Conservation (phyloP, 768 basidiomycete genomes). For the Lanmaoa rubissima region DNA sequence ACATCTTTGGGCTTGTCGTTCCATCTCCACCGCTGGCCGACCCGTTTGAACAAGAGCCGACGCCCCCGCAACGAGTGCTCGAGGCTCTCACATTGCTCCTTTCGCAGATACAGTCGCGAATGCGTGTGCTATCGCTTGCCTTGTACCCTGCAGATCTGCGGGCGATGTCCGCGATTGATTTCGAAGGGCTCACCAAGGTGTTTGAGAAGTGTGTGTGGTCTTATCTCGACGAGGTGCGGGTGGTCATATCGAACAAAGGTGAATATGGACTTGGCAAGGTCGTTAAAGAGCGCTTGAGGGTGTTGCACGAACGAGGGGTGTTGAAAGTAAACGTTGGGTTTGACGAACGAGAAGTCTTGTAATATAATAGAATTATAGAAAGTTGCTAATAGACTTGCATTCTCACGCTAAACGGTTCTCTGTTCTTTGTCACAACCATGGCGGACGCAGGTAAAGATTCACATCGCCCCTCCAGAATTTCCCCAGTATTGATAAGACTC, state of each 20-base stretch:
- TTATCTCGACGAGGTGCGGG: conserved; percentile 24
- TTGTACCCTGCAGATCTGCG: conserved; percentile 32
- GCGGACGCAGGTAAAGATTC: conserved; percentile 53
- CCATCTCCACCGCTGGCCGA: conserved; percentile 29
- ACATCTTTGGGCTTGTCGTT: conserved; percentile 33
- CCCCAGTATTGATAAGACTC: neutral
- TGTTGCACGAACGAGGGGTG: conserved; percentile 26
- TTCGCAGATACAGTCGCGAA: conserved; percentile 25
- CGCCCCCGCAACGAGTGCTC: conserved; percentile 13
- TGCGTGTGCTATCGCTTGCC: conserved; percentile 32
- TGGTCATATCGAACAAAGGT: conserved; percentile 32
- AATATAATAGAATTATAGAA: neutral
- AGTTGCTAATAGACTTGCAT: conserved; percentile 5
- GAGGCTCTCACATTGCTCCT: conserved; percentile 28
- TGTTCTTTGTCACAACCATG: conserved; percentile 37
- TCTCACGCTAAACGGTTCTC: conserved; percentile 14
- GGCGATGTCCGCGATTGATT: conserved; percentile 29
- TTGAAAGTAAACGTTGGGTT: conserved; percentile 31
- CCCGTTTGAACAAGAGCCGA: conserved; percentile 18
- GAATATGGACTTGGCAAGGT: conserved; percentile 25
- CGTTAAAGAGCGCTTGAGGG: conserved; percentile 22
- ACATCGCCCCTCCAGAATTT: conserved; percentile 18
- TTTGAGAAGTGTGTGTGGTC: conserved; percentile 26
- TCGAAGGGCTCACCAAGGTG: conserved; percentile 26
- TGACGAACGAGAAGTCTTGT: conserved; percentile 32